Conservation (phyloP, 1,284 basidiomycete genomes). For the Cryptococcus deneoformans region DNA sequence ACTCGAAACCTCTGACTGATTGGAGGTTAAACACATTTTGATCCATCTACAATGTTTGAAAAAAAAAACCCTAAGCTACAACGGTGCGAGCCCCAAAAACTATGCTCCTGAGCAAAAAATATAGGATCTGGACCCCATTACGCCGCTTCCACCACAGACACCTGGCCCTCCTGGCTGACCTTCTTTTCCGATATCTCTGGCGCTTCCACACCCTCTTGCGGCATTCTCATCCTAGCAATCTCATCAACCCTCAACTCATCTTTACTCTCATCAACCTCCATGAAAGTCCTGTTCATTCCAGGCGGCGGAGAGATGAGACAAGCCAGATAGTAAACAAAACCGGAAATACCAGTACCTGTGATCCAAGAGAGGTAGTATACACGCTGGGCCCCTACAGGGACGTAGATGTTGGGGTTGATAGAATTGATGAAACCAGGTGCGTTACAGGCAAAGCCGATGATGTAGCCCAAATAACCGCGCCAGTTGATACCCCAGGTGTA, state of each 20-base stretch:
- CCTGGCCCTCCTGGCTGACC: background rate
- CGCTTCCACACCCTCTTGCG: background rate
- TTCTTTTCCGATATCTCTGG: background rate
- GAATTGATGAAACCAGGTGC: constrained; percentile 57
- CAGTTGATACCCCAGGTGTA: constrained; percentile 74
- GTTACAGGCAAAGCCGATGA: constrained; percentile 73
- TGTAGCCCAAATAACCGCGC: constrained; percentile 52
- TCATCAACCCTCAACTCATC: constrained; percentile 16
- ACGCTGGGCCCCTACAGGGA: constrained; percentile 63
- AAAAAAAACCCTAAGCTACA: too few relatives aligned
- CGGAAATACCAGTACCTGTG: constrained; percentile 69
- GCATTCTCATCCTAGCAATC: background rate
- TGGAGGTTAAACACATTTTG: too few relatives aligned
- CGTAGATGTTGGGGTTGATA: constrained; percentile 56
- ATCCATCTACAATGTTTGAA: too few relatives aligned
- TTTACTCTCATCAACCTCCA: constrained; percentile 58
- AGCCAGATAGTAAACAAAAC: constrained; percentile 61
- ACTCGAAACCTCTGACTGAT: too few relatives aligned
- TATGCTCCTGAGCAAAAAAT: too few relatives aligned
- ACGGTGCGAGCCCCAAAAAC: too few relatives aligned
- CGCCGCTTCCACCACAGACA: background rate
- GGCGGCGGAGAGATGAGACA: constrained; percentile 61
- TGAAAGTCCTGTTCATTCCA: constrained; percentile 56
- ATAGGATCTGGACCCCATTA: background rate
- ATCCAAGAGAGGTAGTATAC: constrained; percentile 74